Percentiles rank a stretch among this genome's conserved stretches.
Evolutionary conservation across 805 yeast species (phyloP).

Genomic region (Saccharomycopsis schoenii): DNA sequence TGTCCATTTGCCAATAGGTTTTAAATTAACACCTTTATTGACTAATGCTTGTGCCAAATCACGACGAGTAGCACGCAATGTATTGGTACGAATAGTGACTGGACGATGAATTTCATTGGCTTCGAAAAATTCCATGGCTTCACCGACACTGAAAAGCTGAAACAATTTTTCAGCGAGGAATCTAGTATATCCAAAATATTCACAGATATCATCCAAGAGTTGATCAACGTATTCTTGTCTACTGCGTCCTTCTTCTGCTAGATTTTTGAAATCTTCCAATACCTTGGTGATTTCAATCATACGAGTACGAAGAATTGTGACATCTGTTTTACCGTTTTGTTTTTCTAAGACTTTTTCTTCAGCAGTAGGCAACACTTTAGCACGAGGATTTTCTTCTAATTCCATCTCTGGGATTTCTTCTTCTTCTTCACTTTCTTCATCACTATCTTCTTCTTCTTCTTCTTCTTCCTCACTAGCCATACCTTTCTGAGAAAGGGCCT

Average conservation of each 20-base stretch:
- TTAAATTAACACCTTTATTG: conserved; percentile 93
- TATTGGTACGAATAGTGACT: conserved; percentile 94
- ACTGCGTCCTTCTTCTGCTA: conserved; percentile 79
- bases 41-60: conserved; percentile 92
- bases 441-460: conserved; percentile 28
- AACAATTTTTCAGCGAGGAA: conserved; percentile 91
- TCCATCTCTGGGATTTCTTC: conserved; percentile 18
- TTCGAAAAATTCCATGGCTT: conserved; percentile 96
- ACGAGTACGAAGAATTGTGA: conserved; percentile 79
- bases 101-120: conserved; percentile 98
- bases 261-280: conserved; percentile 73
- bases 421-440: conserved; percentile 25
- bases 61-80: conserved; percentile 87
- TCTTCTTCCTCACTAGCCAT: conserved; percentile 25
- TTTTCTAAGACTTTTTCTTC: conserved; percentile 49
- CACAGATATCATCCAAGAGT: conserved; percentile 75
- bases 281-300: conserved; percentile 94
- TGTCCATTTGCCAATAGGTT: conserved; percentile 97
- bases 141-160: conserved; percentile 85
- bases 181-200: conserved; percentile 87
- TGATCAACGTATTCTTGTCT: conserved; percentile 77
- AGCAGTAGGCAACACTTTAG: conserved; percentile 62
- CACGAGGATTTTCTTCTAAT: conserved; percentile 41
- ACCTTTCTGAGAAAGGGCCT: conserved; percentile 8
- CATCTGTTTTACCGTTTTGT: conserved; percentile 53